Evolutionary conservation across 1,139 yeast species (phyloP).

Genomic region (Yamadazyma atlantica): DNA sequence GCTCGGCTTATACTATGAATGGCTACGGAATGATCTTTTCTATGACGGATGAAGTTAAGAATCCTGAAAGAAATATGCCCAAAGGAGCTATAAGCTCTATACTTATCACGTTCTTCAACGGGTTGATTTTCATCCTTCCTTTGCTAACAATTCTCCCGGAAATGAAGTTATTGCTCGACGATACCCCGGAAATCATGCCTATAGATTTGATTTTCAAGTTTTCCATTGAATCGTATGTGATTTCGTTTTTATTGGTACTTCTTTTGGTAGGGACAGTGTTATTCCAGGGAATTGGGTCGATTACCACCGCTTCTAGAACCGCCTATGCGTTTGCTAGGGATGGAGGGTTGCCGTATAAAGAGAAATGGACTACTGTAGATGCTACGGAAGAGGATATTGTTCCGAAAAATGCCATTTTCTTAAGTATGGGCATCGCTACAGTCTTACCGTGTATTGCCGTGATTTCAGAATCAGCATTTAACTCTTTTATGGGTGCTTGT

Average conservation of each 20-base stretch:
- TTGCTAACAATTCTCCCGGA: slow-evolving; percentile 72
- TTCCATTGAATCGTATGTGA: slow-evolving; percentile 65
- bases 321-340: slow-evolving; percentile 89
- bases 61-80: slow-evolving; percentile 77
- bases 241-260: slow-evolving; percentile 65
- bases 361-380: slow-evolving; percentile 66
- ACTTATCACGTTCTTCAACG: slow-evolving; percentile 61
- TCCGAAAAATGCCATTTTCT: slow-evolving; percentile 70
- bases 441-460: slow-evolving; percentile 64
- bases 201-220: slow-evolving; percentile 66
- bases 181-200: slow-evolving; percentile 65
- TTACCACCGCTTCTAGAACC: slow-evolving; percentile 84
- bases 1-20: slow-evolving; percentile 74
- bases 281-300: slow-evolving; percentile 76
- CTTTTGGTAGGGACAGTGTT: slow-evolving; percentile 69
- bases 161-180: slow-evolving; percentile 50
- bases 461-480: slow-evolving; percentile 73
- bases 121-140: slow-evolving; percentile 71
- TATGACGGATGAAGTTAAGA: slow-evolving; percentile 77
- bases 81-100: slow-evolving; percentile 71
- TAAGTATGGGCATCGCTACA: slow-evolving; percentile 67
- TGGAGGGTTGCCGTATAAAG: slow-evolving; percentile 75
- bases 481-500: slow-evolving; percentile 86
- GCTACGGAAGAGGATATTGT: slow-evolving; percentile 54
- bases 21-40: slow-evolving; percentile 84